A percentile compares a stretch with the other conserved stretches of the same genome.
Evolutionary conservation across 176 grass and related monocot species (phyloP).

Genomic region (Eleusine coracana): DNA sequence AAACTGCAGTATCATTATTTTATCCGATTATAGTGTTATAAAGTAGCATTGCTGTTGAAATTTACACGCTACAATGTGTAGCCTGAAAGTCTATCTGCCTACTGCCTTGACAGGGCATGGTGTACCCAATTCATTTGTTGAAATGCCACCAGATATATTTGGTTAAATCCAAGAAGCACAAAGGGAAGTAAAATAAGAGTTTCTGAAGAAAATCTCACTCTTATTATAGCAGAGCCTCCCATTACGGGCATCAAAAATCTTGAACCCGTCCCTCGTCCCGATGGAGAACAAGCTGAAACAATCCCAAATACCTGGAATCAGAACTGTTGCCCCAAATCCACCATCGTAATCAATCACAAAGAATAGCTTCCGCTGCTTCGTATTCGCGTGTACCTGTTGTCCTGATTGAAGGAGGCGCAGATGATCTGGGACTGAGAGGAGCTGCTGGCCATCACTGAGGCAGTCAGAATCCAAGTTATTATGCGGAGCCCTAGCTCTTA

Average conservation of each 20-base stretch:
- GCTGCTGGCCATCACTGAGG: slow-evolving; percentile 65
- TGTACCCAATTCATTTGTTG: neutral
- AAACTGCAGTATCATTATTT: neutral
- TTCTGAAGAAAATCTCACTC: slow-evolving; percentile 41
- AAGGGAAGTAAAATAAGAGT: neutral
- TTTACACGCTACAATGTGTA: neutral
- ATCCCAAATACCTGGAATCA: neutral
- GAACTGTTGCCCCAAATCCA: neutral
- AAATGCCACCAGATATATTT: neutral
- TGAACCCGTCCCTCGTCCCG: slow-evolving; percentile 85
- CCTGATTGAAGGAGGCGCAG: slow-evolving; percentile 94
- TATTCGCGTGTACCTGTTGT: slow-evolving; percentile 60
- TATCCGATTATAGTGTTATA: neutral
- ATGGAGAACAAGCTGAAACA: slow-evolving; percentile 73
- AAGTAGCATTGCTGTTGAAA: neutral
- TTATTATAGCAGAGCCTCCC: slow-evolving; percentile 74
- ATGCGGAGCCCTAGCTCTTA: neutral
- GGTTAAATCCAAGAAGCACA: neutral
- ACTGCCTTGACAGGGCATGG: neutral
- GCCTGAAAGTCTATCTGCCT: neutral
- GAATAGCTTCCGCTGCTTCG: neutral
- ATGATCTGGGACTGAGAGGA: slow-evolving; percentile 62
- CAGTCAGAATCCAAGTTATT: neutral
- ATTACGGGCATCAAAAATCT: slow-evolving; percentile 74
- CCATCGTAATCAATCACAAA: neutral